A percentile compares a stretch with the other conserved stretches of the same genome.
Evolutionary conservation across 2,329 filamentous ascomycete genomes (phyloP).

Genomic region (Chrysoporthe cubensis): DNA sequence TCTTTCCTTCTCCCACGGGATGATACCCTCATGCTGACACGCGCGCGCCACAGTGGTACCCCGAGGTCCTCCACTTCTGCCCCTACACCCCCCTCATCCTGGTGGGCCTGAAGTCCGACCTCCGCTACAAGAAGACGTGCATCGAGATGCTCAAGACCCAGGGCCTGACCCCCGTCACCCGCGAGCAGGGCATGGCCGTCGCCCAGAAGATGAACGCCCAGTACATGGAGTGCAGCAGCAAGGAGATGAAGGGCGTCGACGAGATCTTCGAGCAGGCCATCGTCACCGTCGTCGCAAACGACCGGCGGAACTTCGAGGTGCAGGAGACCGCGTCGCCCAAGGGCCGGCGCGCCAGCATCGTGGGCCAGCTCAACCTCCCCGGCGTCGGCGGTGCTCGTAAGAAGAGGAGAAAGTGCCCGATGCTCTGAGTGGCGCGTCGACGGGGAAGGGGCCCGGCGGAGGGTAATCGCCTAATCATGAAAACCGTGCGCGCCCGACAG

Average conservation of each 20-base stretch:
- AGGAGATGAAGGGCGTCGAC: conserved; percentile 94
- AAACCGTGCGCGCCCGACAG: neutral
- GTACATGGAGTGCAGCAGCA: conserved; percentile 98
- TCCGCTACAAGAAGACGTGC: conserved; percentile 92
- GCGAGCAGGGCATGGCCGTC: conserved; percentile 84
- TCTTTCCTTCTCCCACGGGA: neutral
- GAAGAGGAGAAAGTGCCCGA: conserved; percentile 83
- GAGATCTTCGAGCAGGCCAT: conserved; percentile 95
- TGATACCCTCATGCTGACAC: conserved; percentile 4
- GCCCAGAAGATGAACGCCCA: conserved; percentile 91
- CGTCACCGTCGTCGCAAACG: conserved; percentile 83
- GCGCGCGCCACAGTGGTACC: conserved; percentile 77
- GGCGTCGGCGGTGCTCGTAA: conserved; percentile 54
- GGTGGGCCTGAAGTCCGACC: conserved; percentile 94
- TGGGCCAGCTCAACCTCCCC: conserved; percentile 43
- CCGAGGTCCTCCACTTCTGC: conserved; percentile 98
- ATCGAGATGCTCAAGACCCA: conserved; percentile 99
- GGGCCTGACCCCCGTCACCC: conserved; percentile 91
- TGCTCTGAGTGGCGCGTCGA: conserved; percentile 60
- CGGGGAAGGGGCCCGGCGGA: neutral
- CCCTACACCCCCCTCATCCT: conserved; percentile 95
- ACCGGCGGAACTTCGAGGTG: conserved; percentile 65
- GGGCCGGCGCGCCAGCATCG: conserved; percentile 37
- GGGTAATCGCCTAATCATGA: conserved; percentile 11
- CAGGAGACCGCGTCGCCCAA: conserved; percentile 42